Percentiles rank a stretch among this genome's conserved stretches.
These are phyloP conservation scores for Fusarium sp. DNA, from an alignment of 2,329 filamentous ascomycete species.

Conservation along the genomic window DNA sequence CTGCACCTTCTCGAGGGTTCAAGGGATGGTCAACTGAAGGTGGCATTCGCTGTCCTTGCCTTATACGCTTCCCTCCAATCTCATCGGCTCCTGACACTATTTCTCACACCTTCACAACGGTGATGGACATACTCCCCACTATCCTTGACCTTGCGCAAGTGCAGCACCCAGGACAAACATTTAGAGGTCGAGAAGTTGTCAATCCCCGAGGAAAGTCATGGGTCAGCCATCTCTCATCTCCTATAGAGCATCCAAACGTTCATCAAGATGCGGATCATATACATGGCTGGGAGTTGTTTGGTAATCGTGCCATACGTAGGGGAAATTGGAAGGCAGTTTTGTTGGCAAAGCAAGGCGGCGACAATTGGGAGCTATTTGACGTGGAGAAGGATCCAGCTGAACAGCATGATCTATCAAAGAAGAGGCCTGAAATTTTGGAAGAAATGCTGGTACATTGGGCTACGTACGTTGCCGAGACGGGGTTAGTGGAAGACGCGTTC, in stretches of 20 bases:
- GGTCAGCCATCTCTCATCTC: slow-evolving; percentile 3
- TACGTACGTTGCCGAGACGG: slow-evolving; percentile 1
- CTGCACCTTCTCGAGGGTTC: slow-evolving; percentile 51
- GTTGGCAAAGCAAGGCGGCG: neutral
- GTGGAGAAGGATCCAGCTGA: slow-evolving; percentile 5
- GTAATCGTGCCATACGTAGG: slow-evolving; percentile 60
- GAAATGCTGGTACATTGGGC: slow-evolving; percentile 5
- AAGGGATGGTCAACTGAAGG: slow-evolving; percentile 41
- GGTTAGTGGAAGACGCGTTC: slow-evolving; percentile 1
- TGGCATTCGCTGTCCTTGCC: slow-evolving; percentile 17
- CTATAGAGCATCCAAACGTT: slow-evolving; percentile 4
- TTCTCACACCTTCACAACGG: slow-evolving; percentile 44
- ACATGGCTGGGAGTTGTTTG: slow-evolving; percentile 66
- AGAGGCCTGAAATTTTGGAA: slow-evolving; percentile 6
- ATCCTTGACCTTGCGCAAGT: slow-evolving; percentile 57
- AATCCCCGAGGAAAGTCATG: slow-evolving; percentile 15
- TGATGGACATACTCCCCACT: slow-evolving; percentile 60
- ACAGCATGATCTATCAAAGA: neutral
- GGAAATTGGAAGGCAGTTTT: slow-evolving; percentile 65
- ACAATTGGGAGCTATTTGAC: slow-evolving; percentile 19
- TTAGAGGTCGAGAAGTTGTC: slow-evolving; percentile 33
- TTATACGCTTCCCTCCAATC: slow-evolving; percentile 43
- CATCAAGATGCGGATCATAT: slow-evolving; percentile 53
- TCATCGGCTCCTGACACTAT: slow-evolving; percentile 45
- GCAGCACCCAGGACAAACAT: slow-evolving; percentile 48